Conservation (phyloP, 805 yeast species). For the Yamadazyma takamatsuzukensis region DNA sequence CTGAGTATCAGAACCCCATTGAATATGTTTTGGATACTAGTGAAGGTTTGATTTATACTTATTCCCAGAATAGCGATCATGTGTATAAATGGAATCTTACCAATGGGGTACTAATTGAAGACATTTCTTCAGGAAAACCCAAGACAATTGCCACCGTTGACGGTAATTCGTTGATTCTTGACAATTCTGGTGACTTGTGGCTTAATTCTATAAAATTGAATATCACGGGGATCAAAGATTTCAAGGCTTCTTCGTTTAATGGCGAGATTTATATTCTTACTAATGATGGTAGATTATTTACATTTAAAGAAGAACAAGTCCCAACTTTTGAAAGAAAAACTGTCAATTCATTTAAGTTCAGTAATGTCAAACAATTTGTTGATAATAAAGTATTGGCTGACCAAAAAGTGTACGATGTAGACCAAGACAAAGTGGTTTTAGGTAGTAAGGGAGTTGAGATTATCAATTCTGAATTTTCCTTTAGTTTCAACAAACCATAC, state of each 20-base stretch:
- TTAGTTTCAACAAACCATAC: constrained; percentile 3
- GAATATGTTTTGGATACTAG: constrained; percentile 4
- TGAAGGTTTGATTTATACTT: constrained; percentile 1
- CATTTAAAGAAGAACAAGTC: not conserved
- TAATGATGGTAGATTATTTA: constrained; percentile 2
- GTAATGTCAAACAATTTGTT: not conserved
- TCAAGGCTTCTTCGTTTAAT: constrained; percentile 5
- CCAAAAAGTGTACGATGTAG: constrained; percentile 4
- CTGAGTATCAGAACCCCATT: not conserved
- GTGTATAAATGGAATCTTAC: constrained; percentile 5
- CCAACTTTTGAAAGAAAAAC: not conserved
- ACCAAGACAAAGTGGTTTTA: constrained; percentile 1
- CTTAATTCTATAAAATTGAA: too few species aligned
- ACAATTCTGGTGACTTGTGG: not conserved
- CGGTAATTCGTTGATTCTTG: not conserved
- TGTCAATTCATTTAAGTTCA: constrained; percentile 4
- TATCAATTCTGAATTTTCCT: constrained; percentile 6
- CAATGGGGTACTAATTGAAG: constrained; percentile 2
- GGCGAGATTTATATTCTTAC: constrained; percentile 7
- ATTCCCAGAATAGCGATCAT: not conserved
- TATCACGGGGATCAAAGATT: too few species aligned
- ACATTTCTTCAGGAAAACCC: not conserved
- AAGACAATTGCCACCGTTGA: constrained; percentile 2
- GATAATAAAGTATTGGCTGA: not conserved
- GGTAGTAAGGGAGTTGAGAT: constrained; percentile 3